Conservation (phyloP, 2,329 filamentous ascomycete species). For the Sclerotinia subarctica region DNA sequence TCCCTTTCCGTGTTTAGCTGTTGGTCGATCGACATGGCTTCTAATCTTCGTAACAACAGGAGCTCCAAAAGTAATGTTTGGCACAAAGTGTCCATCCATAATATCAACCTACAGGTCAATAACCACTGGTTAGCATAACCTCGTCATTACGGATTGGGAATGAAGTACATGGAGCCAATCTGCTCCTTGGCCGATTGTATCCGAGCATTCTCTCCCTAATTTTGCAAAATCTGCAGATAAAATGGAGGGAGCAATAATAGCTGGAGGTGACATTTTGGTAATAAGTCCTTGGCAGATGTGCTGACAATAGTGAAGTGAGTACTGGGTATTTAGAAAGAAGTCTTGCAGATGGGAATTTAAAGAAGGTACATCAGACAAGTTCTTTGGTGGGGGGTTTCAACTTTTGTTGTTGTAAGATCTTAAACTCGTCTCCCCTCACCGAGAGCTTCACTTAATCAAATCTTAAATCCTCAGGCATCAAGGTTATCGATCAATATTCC, state of each 20-base stretch:
- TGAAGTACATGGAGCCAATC: constrained; percentile 54
- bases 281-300: not conserved
- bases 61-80: constrained; percentile 95
- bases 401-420: not conserved
- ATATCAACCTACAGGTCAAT: constrained; percentile 64
- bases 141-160: not conserved
- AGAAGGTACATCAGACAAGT: not conserved
- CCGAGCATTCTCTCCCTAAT: constrained; percentile 80
- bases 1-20: constrained; percentile 68
- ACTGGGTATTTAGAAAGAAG: not conserved
- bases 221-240: constrained; percentile 93
- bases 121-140: not conserved
- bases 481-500: not conserved
- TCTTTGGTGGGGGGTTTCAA: not conserved
- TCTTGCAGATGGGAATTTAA: not conserved
- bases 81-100: constrained; percentile 98
- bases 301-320: constrained; percentile 4
- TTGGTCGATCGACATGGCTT: constrained; percentile 74
- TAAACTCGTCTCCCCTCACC: not conserved
- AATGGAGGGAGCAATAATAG: constrained; percentile 98
- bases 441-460: not conserved
- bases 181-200: constrained; percentile 80
- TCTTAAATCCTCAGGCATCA: not conserved
- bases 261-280: constrained; percentile 71
- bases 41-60: constrained; percentile 95